Percentiles rank a stretch among this genome's conserved stretches.
Evolutionary conservation across 805 yeast genomes (phyloP).

Genomic region (Saccharomycopsis fermentans): DNA sequence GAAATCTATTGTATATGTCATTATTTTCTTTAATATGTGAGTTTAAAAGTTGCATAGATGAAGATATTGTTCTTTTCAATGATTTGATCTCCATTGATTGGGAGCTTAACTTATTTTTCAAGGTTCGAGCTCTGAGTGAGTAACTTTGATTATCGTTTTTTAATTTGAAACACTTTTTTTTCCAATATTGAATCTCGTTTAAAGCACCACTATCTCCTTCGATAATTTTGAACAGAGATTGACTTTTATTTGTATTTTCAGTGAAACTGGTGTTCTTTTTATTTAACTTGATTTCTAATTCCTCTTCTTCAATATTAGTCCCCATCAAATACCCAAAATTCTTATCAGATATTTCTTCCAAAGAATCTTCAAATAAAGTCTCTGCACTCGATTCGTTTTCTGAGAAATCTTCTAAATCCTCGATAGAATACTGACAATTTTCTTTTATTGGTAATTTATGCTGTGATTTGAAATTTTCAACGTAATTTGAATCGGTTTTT

Average conservation of each 20-base stretch:
- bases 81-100: not conserved
- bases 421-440: not conserved
- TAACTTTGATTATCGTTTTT: not conserved
- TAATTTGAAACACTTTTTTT: not conserved
- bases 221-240: not conserved
- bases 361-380: not conserved
- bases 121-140: not conserved
- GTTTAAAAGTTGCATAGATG: conserved; percentile 3
- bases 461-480: not conserved
- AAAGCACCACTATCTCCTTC: not conserved
- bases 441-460: not conserved
- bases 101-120: not conserved
- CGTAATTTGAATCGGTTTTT: not conserved
- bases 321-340: not conserved
- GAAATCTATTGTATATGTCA: conserved; percentile 10
- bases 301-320: not conserved
- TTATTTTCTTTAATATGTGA: conserved; percentile 8
- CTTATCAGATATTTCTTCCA: not conserved
- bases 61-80: not conserved
- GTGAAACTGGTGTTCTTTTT: not conserved
- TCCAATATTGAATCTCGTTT: not conserved
- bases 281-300: not conserved
- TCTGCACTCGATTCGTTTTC: not conserved
- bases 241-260: not conserved
- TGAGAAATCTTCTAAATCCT: not conserved